A percentile compares a stretch with the other conserved stretches of the same genome.
phyloP scores from a whole-genome alignment of 2,329 filamentous ascomycete genomes.

The Colletotrichum sidae region DNA sequence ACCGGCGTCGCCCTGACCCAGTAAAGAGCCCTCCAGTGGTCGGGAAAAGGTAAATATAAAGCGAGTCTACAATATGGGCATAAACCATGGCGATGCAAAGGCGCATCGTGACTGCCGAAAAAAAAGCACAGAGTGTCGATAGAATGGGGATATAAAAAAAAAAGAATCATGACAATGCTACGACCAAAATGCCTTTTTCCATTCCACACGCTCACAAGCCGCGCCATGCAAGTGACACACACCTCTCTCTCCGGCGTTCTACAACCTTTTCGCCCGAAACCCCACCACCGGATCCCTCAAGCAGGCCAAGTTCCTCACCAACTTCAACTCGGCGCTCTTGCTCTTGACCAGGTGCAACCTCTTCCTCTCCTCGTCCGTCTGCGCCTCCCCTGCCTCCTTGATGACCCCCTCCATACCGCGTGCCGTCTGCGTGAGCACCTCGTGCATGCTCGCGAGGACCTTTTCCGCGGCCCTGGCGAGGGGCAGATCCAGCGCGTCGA shows the following conservation, averaged over 20 bases:
- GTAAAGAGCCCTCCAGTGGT: background rate
- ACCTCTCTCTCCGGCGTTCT: conserved; percentile 29
- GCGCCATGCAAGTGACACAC: conserved; percentile 19
- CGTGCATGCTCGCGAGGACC: conserved; percentile 93
- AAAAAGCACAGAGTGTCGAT: background rate
- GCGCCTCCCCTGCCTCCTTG: conserved; percentile 54
- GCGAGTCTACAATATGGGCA: too few relatives aligned
- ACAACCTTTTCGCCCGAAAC: conserved; percentile 69
- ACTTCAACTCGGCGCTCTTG: conserved; percentile 88
- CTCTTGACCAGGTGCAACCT: conserved; percentile 76
- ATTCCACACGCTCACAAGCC: conserved; percentile 20
- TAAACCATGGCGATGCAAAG: background rate
- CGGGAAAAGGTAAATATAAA: too few relatives aligned
- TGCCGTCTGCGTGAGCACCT: conserved; percentile 78
- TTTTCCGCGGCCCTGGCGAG: conserved; percentile 86
- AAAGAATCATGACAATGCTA: conserved; percentile 36
- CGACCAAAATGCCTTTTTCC: conserved; percentile 28
- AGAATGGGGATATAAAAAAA: conserved; percentile 9
- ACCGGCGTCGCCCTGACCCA: conserved; percentile 66
- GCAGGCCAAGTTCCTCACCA: conserved; percentile 80
- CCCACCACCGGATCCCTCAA: conserved; percentile 74
- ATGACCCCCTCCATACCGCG: conserved; percentile 68
- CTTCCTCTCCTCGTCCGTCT: conserved; percentile 62
- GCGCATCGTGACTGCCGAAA: background rate
- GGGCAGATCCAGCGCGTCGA: conserved; percentile 77